Percentiles rank a stretch among this genome's conserved stretches.
phyloP scores from a whole-genome alignment of 805 yeast species.

The Myxozyma kluyveri region DNA sequence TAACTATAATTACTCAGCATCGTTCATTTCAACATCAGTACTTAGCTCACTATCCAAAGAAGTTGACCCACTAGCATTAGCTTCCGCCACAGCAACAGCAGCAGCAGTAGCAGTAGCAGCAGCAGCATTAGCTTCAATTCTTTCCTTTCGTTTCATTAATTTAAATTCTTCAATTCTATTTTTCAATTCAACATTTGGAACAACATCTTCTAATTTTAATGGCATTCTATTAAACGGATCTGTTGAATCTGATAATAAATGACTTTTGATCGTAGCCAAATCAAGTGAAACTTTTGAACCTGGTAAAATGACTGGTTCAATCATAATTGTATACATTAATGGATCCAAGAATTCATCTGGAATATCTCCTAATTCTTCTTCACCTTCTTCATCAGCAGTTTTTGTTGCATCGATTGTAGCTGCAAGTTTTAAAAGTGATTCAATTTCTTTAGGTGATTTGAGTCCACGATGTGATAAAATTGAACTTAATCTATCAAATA shows the following conservation, averaged over 20 bases:
- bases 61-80: background rate
- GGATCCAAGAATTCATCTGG: constrained; percentile 98
- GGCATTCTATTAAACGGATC: constrained; percentile 98
- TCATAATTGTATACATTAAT: constrained; percentile 91
- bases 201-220: constrained; percentile 80
- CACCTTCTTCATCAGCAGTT: constrained; percentile 42
- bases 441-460: constrained; percentile 56
- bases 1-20: too few relatives aligned
- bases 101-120: constrained; percentile 6
- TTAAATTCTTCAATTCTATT: constrained; percentile 60
- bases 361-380: constrained; percentile 80
- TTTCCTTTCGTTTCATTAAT: constrained; percentile 13
- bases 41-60: constrained; percentile 27
- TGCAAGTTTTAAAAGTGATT: constrained; percentile 54
- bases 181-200: constrained; percentile 70
- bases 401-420: constrained; percentile 61
- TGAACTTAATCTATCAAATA: constrained; percentile 67
- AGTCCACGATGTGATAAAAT: constrained; percentile 58
- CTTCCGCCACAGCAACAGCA: constrained; percentile 2
- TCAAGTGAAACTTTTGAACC: constrained; percentile 81
- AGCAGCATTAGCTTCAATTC: background rate
- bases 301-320: constrained; percentile 93
- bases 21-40: too few relatives aligned
- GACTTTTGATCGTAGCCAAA: constrained; percentile 87
- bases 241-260: constrained; percentile 87